Conservation (phyloP, 306 rosid species). For the Inga leiocalycina region DNA sequence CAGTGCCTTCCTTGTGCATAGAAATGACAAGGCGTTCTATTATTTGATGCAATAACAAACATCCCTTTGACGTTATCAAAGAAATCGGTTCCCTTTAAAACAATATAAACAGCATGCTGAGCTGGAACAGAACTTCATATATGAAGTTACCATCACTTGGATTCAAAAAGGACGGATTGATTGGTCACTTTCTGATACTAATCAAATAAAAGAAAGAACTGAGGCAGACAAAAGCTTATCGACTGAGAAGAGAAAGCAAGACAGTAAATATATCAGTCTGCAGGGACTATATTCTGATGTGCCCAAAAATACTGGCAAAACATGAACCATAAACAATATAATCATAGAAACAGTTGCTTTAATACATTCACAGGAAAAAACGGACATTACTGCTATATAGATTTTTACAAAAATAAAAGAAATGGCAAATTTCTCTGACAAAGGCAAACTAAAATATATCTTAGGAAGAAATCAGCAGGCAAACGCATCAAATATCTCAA, state of each 20-base stretch:
- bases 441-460: slow-evolving; percentile 32
- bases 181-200: not conserved
- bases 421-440: slow-evolving; percentile 4
- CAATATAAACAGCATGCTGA: not conserved
- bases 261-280: not conserved
- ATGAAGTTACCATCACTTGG: not conserved
- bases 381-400: slow-evolving; percentile 33
- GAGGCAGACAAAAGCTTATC: not conserved
- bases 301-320: not conserved
- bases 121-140: not conserved
- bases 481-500: slow-evolving; percentile 29
- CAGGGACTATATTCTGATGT: not conserved
- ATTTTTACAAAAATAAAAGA: slow-evolving; percentile 16
- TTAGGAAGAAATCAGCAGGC: slow-evolving; percentile 5
- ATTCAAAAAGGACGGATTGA: slow-evolving; percentile 12
- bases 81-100: not conserved
- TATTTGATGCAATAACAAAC: slow-evolving; percentile 24
- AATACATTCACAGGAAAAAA: slow-evolving; percentile 32
- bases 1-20: not conserved
- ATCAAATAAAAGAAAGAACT: not conserved
- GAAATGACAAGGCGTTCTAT: not conserved
- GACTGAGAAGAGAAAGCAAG: not conserved
- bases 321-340: not conserved
- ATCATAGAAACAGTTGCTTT: slow-evolving; percentile 24
- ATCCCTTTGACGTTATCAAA: slow-evolving; percentile 5